These are phyloP conservation scores for Dioszegia crocea DNA, from an alignment of 768 basidiomycete species.

Conservation along the genomic window DNA sequence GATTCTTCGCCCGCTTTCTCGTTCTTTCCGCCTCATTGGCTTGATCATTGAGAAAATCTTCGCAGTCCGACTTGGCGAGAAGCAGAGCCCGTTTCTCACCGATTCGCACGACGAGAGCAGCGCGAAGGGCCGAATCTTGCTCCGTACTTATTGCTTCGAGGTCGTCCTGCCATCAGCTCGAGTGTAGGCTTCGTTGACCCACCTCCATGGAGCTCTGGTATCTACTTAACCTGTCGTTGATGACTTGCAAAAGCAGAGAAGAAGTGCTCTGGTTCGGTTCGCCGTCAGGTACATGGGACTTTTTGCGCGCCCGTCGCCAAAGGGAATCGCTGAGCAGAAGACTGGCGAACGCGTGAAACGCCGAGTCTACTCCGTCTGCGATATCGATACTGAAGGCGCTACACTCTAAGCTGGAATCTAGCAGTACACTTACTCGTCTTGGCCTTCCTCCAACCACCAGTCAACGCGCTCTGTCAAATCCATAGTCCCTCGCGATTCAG, in stretches of 20 bases:
- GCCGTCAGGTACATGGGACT: conserved; percentile 9
- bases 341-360: conserved; percentile 27
- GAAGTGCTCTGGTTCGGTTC: not conserved
- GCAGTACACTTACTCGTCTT: conserved; percentile 33
- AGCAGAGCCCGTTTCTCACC: conserved; percentile 2
- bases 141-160: not conserved
- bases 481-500: not conserved
- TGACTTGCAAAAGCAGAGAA: not conserved
- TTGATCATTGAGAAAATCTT: not conserved
- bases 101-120: conserved; percentile 2
- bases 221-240: not conserved
- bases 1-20: not conserved
- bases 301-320: conserved; percentile 21
- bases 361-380: conserved; percentile 12
- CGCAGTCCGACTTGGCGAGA: not conserved
- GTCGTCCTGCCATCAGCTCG: conserved; percentile 9
- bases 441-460: conserved; percentile 73
- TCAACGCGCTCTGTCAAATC: conserved; percentile 64
- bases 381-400: conserved; percentile 31
- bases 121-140: not conserved
- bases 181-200: not conserved
- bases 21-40: not conserved
- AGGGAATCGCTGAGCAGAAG: conserved; percentile 22
- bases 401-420: not conserved
- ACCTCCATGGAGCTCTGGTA: not conserved